Evolutionary conservation across 495 filamentous ascomycete genomes (phyloP), one percentile per base, ranked within the genome.

Genomic region (Podospora bellae-mahoneyi): DNA sequence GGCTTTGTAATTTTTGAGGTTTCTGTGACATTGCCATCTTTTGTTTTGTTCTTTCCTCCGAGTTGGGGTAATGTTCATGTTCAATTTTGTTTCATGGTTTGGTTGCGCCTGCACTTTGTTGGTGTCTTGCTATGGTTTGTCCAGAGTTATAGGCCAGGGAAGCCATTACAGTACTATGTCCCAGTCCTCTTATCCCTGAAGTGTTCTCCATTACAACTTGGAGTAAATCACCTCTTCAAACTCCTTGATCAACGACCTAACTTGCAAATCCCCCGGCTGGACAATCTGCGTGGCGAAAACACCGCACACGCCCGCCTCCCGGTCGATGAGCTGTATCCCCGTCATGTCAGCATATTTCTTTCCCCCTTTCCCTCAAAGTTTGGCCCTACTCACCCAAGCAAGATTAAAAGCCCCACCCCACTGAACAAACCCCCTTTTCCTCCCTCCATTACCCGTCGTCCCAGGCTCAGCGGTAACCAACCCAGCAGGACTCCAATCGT

Each of bases 351-450:
- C 60, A 5, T 32, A 32, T 13, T 32, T 6, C 9, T 13, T 57
- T 28, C n/a, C 10, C 32, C 30, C 3, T 34, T 54, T 7, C 1
- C 32, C 5, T 18, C 19, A 2, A 60, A 65, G 32, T n/a, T 6
- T 32, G 15, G 75, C 76, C 23, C 23, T 23, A 23, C 69, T 55
- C 7, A 78, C 77, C 77, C 77, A 78, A 60, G 16, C 53, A 54
- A 72, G 10, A 55, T 79, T 81, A 62, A 70, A 74, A 23, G 70
- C 71, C 3, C 79, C 80, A 6, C 75, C 74, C 78, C 80, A 81
- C 69, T 75, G 72, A 64, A 80, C 6, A 28, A 75, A 75, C 57
- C 76, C 77, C 20, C 63, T 72, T 30, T 65, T 74, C 63, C 78
- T 69, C 26, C 75, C 63, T 62, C 23, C 64, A 5, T 73, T 72